Base-by-base conservation (phyloP, 2,329 filamentous ascomycete species). In the Aspergillus jensenii region DNA sequence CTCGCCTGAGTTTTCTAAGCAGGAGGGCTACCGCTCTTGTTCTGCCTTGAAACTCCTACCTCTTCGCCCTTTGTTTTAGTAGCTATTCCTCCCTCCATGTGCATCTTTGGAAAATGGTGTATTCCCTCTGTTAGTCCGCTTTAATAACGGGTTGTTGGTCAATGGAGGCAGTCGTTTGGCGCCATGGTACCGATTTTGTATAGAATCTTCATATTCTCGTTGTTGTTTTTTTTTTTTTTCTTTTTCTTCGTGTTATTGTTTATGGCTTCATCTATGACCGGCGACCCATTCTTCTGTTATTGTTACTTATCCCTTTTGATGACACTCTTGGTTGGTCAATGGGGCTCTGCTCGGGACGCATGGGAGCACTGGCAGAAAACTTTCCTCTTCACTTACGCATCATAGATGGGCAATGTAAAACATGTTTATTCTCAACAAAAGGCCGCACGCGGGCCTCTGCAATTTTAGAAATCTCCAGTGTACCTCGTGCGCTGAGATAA, bases 401-500 rank as follows among this genome's bases (percentile, higher is more conserved):
- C 66, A 73, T 74, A 74, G 71, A 74, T 66, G 69, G 68, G 65
- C 67, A 73, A 73, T 74, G 71, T 73, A 73, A 73, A 73, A 72
- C 68, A 71, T 63, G 68, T 63, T 59, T 45, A 49, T 50, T 44
- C 15, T 56, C 6, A 43, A 15, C n/a, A 19, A 15, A 41, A 33
- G 2, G 14, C 5, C 35, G 15, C 2, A 37, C 15, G 12, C 14
- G 12, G 35, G 4, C 35, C 14, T 37, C 35, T 37, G 35, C 12
- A n/a, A n/a, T n/a, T 43, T 43, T 19, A 17, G 40, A 7, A 43
- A 9, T 15, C 4, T n/a, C 15, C 14, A n/a, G 35, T n/a, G 35
- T 8, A n/a, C 15, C 15, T 37, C 15, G 14, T 37, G 15, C 15
- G 14, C 35, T 6, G 35, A 14, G 35, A 37, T 37, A 7, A 37